phyloP scores from a whole-genome alignment of 2,329 filamentous ascomycete species.

The Bipolaris victoriae region DNA sequence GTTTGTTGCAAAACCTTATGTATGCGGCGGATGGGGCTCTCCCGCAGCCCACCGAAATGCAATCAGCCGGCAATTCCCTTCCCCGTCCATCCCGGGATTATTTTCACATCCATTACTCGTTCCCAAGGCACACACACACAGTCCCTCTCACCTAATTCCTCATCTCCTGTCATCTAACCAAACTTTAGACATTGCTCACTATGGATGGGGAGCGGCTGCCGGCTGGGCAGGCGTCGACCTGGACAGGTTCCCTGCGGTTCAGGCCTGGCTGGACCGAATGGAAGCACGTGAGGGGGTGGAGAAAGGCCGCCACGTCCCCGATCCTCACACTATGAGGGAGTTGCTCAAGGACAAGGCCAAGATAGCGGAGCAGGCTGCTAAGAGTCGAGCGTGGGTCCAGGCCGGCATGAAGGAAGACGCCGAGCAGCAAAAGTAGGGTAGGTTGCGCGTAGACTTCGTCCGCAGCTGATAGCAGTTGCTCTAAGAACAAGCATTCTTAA shows the following conservation, averaged over 20 bases:
- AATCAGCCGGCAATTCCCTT: background rate
- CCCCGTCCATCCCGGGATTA: no score
- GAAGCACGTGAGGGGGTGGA: slow-evolving; percentile 72
- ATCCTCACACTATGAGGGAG: slow-evolving; percentile 66
- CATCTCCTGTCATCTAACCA: slow-evolving; percentile 5
- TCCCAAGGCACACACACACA: no score
- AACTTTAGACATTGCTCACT: slow-evolving; percentile 71
- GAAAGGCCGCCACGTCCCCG: slow-evolving; percentile 76
- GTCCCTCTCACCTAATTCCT: background rate
- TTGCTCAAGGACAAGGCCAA: slow-evolving; percentile 63
- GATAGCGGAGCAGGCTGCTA: slow-evolving; percentile 62
- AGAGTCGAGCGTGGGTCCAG: slow-evolving; percentile 69
- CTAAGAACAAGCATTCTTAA: background rate
- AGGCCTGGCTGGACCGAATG: slow-evolving; percentile 78
- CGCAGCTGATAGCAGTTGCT: background rate
- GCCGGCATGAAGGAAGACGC: slow-evolving; percentile 70
- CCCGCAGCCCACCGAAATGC: background rate
- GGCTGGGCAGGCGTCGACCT: slow-evolving; percentile 70
- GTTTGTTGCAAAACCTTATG: background rate
- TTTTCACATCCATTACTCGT: no score
- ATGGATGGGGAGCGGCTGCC: slow-evolving; percentile 74
- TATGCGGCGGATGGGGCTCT: background rate
- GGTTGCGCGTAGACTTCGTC: background rate
- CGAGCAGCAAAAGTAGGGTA: slow-evolving; percentile 37
- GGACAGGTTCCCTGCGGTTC: slow-evolving; percentile 74